phyloP scores from a whole-genome alignment of 768 basidiomycete genomes.

The Boletus eberwhitei region DNA sequence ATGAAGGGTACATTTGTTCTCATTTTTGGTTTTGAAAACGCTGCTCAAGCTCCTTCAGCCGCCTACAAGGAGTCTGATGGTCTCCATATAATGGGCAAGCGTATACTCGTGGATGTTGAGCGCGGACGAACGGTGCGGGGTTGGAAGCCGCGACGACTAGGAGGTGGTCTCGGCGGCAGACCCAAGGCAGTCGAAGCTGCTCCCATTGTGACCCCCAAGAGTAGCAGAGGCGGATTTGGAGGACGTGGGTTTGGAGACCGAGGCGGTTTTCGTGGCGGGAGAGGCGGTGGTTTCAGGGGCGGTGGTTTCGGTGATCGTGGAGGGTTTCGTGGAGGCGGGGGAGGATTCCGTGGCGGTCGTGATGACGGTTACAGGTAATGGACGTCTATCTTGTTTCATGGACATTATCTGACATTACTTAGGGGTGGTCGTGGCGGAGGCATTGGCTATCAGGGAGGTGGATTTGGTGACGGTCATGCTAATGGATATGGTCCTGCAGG shows the following conservation, averaged over 20 bases:
- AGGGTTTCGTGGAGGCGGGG: slow-evolving; percentile 40
- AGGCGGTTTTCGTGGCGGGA: slow-evolving; percentile 40
- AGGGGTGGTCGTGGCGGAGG: slow-evolving; percentile 70
- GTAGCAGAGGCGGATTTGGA: slow-evolving; percentile 41
- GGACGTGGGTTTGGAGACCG: slow-evolving; percentile 39
- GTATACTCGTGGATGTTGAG: slow-evolving; percentile 97
- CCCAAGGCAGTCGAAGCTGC: slow-evolving; percentile 70
- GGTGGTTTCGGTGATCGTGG: slow-evolving; percentile 41
- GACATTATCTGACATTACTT: slow-evolving; percentile 17
- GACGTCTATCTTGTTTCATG: not conserved
- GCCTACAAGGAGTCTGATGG: slow-evolving; percentile 99
- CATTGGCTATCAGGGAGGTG: slow-evolving; percentile 65
- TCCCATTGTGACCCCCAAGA: slow-evolving; percentile 27
- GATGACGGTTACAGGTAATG: slow-evolving; percentile 52
- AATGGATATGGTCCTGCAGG: slow-evolving; percentile 55
- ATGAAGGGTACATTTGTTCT: slow-evolving; percentile 80
- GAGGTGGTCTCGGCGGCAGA: slow-evolving; percentile 98
- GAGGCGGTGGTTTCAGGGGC: slow-evolving; percentile 44
- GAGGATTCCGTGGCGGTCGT: slow-evolving; percentile 36
- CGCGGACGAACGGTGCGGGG: slow-evolving; percentile 96
- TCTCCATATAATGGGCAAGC: slow-evolving; percentile 92
- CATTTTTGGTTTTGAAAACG: slow-evolving; percentile 7
- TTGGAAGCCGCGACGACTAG: slow-evolving; percentile 95
- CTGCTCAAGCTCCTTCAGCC: slow-evolving; percentile 41
- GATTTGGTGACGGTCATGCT: slow-evolving; percentile 50